Base-by-base conservation (phyloP, 345 rosid genomes). In the Eutrema heterophyllum region DNA sequence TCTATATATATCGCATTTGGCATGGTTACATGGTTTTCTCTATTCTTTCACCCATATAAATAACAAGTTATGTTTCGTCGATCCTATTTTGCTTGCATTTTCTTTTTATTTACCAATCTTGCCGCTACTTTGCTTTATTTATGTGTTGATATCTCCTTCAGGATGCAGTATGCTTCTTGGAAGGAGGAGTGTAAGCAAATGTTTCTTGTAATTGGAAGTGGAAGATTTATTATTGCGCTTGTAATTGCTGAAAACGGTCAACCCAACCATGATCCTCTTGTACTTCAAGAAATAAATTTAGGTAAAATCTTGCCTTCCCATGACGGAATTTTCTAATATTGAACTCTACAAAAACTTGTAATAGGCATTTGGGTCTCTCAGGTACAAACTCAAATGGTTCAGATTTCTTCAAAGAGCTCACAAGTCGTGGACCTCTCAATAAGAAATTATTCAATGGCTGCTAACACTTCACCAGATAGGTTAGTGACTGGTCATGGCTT, bases 381-480 rank as follows among this genome's bases (percentile, higher is more conserved):
- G 78, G 67, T 53, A 70, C 74, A 67, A 68, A 61, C 64, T 78
- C 81, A 66, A 70, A 54, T 64, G 82, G 83, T 66, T 68, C 89
- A 63, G 83, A 84, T 64, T 70, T 86, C 72, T 68, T 88, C 63
- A 81, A 86, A 80, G 76, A 83, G 79, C 85, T 86, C 57, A 68
- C 74, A 9, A 80, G 69, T 66, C 77, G 24, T 73, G 93, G 91
- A 64, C 86, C 88, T 73, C 73, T 84, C 61, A 93, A 92, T 82
- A 84, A 89, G 82, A 88, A 86, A 75, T 87, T 71, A 83, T 87
- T 65, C 86, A 90, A 60, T 95, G 99, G 99, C 59, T 88, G 81
- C 94, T 85, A 64, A 79, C 93, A 18, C 83, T 95, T 75, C 97
- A 92, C 81, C 99, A 92, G 82, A 95, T 92, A 86, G 99, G 99